A percentile compares a stretch with the other conserved stretches of the same genome.
These are phyloP conservation scores for Pseudogymnoascus sp. DNA, from an alignment of 2,329 filamentous ascomycete genomes.

Conservation along the genomic window DNA sequence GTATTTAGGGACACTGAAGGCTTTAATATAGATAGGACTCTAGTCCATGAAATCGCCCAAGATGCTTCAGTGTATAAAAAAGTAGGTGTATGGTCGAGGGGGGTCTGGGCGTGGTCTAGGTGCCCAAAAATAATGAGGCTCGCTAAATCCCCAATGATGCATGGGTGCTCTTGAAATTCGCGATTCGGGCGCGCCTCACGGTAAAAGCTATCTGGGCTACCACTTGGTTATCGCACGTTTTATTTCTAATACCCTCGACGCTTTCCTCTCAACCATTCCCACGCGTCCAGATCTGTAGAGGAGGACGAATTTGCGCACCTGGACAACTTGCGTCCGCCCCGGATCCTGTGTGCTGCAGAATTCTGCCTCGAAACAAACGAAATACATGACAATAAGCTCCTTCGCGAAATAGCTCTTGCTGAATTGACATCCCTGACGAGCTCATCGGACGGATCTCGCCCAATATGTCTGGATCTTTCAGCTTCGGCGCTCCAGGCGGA, in stretches of 20 bases:
- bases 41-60: background rate
- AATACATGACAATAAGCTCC: slow-evolving; percentile 5
- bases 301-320: background rate
- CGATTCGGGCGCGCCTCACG: background rate
- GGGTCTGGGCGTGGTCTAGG: background rate
- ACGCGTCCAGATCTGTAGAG: background rate
- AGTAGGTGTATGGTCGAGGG: background rate
- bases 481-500: slow-evolving; percentile 25
- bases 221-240: background rate
- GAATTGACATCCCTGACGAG: background rate
- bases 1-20: background rate
- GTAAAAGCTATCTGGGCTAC: slow-evolving; percentile 4
- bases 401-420: background rate
- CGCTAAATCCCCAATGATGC: background rate
- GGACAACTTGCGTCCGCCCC: background rate
- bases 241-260: background rate
- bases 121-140: slow-evolving; percentile 4
- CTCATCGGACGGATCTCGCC: background rate
- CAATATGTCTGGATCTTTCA: slow-evolving; percentile 26
- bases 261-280: background rate
- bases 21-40: background rate
- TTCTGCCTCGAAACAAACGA: background rate
- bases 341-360: background rate
- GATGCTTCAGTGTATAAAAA: background rate
- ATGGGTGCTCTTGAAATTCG: slow-evolving; percentile 3